Base-by-base conservation (phyloP, 768 basidiomycete genomes). In the Clavaria fumosa region DNA sequence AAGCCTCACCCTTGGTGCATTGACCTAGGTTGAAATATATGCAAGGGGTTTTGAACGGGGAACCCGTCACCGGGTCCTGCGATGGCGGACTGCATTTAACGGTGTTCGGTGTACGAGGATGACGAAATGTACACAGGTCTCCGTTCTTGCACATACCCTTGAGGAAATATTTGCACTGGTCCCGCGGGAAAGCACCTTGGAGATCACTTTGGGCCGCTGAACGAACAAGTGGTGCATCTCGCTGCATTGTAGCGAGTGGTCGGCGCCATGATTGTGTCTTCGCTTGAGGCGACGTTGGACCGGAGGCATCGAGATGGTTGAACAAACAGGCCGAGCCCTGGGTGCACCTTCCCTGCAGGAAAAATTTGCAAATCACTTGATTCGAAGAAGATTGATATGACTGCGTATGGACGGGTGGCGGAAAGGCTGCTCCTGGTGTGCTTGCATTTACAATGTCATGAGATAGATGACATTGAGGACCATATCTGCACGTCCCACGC, bases 151-250 rank as follows among this genome's bases (percentile, higher is more conserved):
- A 63, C 37, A 43, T 39, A 12, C 54, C 58, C 49, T 57, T 59
- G 4, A 61, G 55, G 39, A 57, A 53, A 20, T 52, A 53, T 47
- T 59, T 64, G 52, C 64, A 67, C 34, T 28, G 26, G 9, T 9
- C 9, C 14, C 14, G 26, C 14, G 9, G 26, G 14, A 9, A 28
- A 28, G 26, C 26, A 28, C 26, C 26, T 14, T 14, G 9, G 14
- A 28, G 14, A 9, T 28, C 9, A 28, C 26, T n/a, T 9, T 28
- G 26, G 9, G 14, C 26, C 26, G 14, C 26, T 9, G 9, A 28
- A 28, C 9, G 14, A 28, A 23, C 12, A 18, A 14, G 11, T 12
- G 23, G 10, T 24, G 15, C 4, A 6, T 37, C 20, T 14, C 21
- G 12, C 28, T 37, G 36, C 9, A 28, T 28, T 9, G 26, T 9